These are phyloP conservation scores for Tylopilus sp. DNA, from an alignment of 768 basidiomycete genomes.

Conservation along the genomic window DNA sequence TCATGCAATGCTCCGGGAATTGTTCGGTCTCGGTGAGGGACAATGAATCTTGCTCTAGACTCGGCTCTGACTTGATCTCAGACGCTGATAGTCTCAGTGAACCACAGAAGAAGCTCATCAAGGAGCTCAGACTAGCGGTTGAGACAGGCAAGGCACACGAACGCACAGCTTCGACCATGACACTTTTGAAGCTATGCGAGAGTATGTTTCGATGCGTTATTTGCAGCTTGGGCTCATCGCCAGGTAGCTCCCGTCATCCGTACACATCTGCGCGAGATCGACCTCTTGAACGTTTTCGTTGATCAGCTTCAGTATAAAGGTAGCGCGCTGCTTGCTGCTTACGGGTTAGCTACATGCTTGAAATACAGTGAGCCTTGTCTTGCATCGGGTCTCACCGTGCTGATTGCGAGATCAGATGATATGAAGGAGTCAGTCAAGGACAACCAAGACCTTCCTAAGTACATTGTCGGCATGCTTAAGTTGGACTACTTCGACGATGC, in stretches of 20 bases:
- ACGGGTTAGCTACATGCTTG: slow-evolving; percentile 9
- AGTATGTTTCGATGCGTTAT: no score
- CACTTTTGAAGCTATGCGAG: neutral
- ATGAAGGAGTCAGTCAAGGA: slow-evolving; percentile 8
- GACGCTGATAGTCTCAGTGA: neutral
- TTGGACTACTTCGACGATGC: slow-evolving; percentile 26
- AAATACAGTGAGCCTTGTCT: neutral
- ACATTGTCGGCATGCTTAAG: slow-evolving; percentile 23
- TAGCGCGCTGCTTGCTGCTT: slow-evolving; percentile 16
- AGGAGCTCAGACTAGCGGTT: neutral
- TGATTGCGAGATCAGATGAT: neutral
- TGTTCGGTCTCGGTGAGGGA: neutral
- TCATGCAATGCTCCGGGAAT: neutral
- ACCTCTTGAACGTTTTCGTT: slow-evolving; percentile 7
- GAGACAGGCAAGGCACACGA: neutral
- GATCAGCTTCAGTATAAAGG: slow-evolving; percentile 8
- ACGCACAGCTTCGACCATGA: neutral
- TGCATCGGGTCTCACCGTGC: neutral
- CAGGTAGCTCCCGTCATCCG: slow-evolving; percentile 1
- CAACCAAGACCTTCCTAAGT: slow-evolving; percentile 10
- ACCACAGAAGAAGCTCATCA: neutral
- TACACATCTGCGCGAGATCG: slow-evolving; percentile 1
- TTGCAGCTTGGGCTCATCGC: neutral
- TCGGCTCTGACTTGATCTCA: neutral
- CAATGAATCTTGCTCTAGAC: neutral